Base-by-base conservation (phyloP, 2,329 filamentous ascomycete genomes). In the Geosmithia putterillii region DNA sequence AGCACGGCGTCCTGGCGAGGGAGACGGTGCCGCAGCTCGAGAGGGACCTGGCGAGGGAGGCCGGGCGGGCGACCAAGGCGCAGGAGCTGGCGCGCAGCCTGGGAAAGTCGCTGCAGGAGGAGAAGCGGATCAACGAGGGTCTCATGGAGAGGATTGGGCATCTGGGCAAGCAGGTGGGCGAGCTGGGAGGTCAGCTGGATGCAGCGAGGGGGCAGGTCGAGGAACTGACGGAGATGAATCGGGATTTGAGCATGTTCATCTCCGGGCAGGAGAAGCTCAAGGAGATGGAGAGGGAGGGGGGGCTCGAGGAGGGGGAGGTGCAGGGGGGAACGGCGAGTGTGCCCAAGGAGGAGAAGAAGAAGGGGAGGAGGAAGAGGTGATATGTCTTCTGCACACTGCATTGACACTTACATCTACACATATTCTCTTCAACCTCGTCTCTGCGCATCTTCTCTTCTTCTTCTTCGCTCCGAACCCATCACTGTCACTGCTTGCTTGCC, bases 201-300 rank as follows among this genome's bases (percentile, higher is more conserved):
- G 69, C 67, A 36, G 61, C 84, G 4, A 74, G 74, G 52, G 56
- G 52, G 14, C 77, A 87, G 59, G 83, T 85, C 50, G 71, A 67
- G 35, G 87, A 94, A 51, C 63, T 95, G 38, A 77, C 80, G 50
- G 88, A 94, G 59, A 83, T 88, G 71, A 94, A 95, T 57, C 75
- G 84, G 14, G 90, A 95, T 58, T 58, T 95, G 57, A 80, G 73
- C 42, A 89, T 94, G 72, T 94, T 90, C 55, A 90, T 95, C 46
- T 85, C 79, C 18, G 83, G 86, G 0, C 79, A 84, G 60, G 80
- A 92, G 62, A 90, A 87, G 62, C 62, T 95, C 52, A 81, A 76
- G 64, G 74, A 81, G 59, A 64, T 88, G 62, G 75, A 78, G 58
- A 74, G 73, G 22, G 73, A 72, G 50, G 79, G 74, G 0, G 59